A percentile compares a stretch with the other conserved stretches of the same genome.
phyloP scores from a whole-genome alignment of 371 early-diverging fungal species.

The Synchytrium microbalum region DNA sequence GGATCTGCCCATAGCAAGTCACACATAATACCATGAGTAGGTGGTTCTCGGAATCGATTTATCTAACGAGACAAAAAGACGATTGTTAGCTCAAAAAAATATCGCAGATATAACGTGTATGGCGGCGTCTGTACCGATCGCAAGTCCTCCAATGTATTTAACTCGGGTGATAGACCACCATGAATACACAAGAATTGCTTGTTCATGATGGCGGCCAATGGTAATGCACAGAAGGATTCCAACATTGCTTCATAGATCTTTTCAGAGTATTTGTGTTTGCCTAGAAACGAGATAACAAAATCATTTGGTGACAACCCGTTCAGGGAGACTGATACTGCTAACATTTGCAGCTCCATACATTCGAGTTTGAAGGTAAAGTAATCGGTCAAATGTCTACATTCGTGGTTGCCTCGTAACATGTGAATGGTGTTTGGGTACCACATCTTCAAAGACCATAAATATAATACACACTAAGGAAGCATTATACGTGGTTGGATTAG shows the following conservation, averaged over 20 bases:
- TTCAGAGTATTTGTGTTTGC: slow-evolving; percentile 90
- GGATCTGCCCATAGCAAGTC: slow-evolving; percentile 99
- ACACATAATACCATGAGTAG: slow-evolving; percentile 91
- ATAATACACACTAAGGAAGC: slow-evolving; percentile 74
- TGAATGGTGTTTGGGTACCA: slow-evolving; percentile 89
- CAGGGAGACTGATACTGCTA: slow-evolving; percentile 2
- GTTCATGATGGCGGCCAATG: slow-evolving; percentile 94
- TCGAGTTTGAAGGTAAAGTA: slow-evolving; percentile 96
- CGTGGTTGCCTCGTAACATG: slow-evolving; percentile 96
- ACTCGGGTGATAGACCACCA: slow-evolving; percentile 95
- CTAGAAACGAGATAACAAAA: slow-evolving; percentile 40
- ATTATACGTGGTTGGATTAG: no score
- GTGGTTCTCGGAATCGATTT: slow-evolving; percentile 92
- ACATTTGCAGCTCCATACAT: slow-evolving; percentile 57
- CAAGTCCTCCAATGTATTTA: slow-evolving; percentile 80
- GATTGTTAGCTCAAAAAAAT: no score
- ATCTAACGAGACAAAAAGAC: slow-evolving; percentile 48
- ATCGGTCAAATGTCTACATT: slow-evolving; percentile 94
- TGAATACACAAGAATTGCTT: slow-evolving; percentile 97
- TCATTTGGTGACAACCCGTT: no score
- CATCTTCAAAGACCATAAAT: slow-evolving; percentile 82
- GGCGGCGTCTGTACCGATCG: slow-evolving; percentile 53
- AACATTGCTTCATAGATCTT: slow-evolving; percentile 84
- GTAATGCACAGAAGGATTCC: slow-evolving; percentile 91
- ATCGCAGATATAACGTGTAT: no score